A percentile compares a stretch with the other conserved stretches of the same genome.
These are phyloP conservation scores for Lasiodiplodia gonubiensis DNA, from an alignment of 2,329 filamentous ascomycete species.

Conservation along the genomic window DNA sequence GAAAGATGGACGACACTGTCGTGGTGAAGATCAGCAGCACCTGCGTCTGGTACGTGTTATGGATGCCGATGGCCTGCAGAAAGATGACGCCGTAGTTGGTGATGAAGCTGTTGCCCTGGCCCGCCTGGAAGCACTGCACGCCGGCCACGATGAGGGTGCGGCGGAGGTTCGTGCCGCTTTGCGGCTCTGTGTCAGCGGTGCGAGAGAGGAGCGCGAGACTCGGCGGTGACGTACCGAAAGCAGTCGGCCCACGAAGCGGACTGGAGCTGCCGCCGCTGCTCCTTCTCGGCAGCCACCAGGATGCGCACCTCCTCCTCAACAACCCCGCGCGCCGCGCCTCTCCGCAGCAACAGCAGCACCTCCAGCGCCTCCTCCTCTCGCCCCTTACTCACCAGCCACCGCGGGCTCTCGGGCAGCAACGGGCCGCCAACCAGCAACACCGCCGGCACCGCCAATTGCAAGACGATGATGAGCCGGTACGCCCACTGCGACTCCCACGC, in stretches of 20 bases:
- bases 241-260: constrained; percentile 1
- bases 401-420: too few relatives aligned
- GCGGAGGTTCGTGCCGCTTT: constrained; percentile 9
- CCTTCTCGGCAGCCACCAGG: not conserved
- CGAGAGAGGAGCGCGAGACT: too few relatives aligned
- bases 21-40: constrained; percentile 9
- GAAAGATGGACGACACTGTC: not conserved
- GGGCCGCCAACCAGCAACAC: too few relatives aligned
- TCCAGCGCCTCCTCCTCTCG: too few relatives aligned
- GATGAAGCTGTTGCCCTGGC: constrained; percentile 10
- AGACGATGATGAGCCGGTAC: too few relatives aligned
- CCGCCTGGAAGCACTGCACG: constrained; percentile 14
- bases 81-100: constrained; percentile 21
- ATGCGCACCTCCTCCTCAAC: constrained; percentile 35
- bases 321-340: too few relatives aligned
- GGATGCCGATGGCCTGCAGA: constrained; percentile 15
- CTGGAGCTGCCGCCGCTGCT: not conserved
- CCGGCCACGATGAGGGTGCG: constrained; percentile 16
- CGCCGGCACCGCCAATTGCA: too few relatives aligned
- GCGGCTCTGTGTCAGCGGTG: too few relatives aligned
- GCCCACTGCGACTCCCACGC: too few relatives aligned
- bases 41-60: constrained; percentile 5
- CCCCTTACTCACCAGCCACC: too few relatives aligned
- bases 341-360: too few relatives aligned
- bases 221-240: not conserved